phyloP scores from a whole-genome alignment of 441 rosid genomes.

The Metrosideros polymorpha region DNA sequence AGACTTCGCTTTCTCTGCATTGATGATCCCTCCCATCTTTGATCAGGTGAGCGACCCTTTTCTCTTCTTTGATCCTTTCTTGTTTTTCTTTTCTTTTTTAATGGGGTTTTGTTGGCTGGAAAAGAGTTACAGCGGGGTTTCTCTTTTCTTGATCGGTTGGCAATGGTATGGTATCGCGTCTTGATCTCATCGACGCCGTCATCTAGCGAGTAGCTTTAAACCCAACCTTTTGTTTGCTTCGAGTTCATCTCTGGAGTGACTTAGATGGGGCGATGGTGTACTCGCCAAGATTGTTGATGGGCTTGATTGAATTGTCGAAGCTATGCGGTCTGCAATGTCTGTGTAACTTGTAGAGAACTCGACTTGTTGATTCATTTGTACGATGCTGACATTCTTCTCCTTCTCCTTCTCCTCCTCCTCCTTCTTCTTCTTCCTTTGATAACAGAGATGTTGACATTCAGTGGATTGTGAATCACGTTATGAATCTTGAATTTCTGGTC shows the following conservation, averaged over 20 bases:
- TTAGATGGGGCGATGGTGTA: neutral
- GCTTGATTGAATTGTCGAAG: neutral
- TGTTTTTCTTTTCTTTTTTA: neutral
- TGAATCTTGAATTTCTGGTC: conserved; percentile 8
- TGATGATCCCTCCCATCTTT: conserved; percentile 21
- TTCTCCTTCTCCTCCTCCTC: too few relatives aligned
- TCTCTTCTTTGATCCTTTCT: neutral
- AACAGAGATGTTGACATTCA: neutral
- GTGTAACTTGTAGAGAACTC: neutral
- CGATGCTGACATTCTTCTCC: neutral
- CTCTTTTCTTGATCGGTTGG: neutral
- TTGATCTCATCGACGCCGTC: neutral
- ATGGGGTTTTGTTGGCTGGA: conserved; percentile 3
- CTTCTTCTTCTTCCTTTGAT: neutral
- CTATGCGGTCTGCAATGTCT: neutral
- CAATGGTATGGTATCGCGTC: conserved; percentile 2
- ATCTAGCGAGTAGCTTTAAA: neutral
- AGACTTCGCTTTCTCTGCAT: conserved; percentile 20
- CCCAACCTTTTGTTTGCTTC: neutral
- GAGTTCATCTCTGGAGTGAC: neutral
- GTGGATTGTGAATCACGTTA: conserved; percentile 13
- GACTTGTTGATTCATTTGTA: neutral
- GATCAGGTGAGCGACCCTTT: conserved; percentile 35
- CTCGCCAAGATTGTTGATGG: neutral
- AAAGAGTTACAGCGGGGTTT: neutral